These are phyloP conservation scores for Sclerospora graminicola DNA, from an alignment of 352 stramenopile genomes.

Conservation along the genomic window DNA sequence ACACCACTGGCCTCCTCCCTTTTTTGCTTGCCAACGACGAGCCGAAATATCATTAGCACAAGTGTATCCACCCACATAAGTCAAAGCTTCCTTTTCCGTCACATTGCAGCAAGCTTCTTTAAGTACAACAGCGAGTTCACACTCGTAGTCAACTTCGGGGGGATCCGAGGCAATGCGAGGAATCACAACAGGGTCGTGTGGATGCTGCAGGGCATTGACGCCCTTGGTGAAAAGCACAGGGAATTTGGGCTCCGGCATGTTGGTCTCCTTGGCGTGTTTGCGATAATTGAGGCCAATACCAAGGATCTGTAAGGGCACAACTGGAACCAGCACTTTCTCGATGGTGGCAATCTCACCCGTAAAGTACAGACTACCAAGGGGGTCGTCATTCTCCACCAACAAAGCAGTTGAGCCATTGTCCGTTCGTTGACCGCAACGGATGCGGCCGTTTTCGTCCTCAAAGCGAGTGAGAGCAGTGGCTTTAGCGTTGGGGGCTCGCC, in stretches of 20 bases:
- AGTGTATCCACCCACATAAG: slow-evolving; percentile 84
- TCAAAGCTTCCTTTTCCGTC: slow-evolving; percentile 67
- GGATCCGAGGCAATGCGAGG: slow-evolving; percentile 55
- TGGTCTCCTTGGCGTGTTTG: slow-evolving; percentile 82
- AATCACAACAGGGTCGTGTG: slow-evolving; percentile 69
- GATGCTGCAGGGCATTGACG: slow-evolving; percentile 67
- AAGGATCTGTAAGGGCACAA: slow-evolving; percentile 76
- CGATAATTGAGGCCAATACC: slow-evolving; percentile 88
- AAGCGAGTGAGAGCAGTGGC: slow-evolving; percentile 64
- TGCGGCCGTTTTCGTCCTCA: slow-evolving; percentile 38
- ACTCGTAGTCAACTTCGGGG: slow-evolving; percentile 86
- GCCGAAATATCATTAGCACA: slow-evolving; percentile 85
- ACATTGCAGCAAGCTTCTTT: slow-evolving; percentile 78
- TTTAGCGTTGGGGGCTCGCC: slow-evolving; percentile 5
- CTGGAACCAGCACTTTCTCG: slow-evolving; percentile 63
- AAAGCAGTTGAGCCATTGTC: slow-evolving; percentile 26
- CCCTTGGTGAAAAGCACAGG: slow-evolving; percentile 87
- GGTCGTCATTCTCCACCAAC: slow-evolving; percentile 58
- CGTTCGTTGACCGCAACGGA: slow-evolving; percentile 49
- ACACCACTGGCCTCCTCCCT: slow-evolving; percentile 82
- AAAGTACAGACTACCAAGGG: slow-evolving; percentile 47
- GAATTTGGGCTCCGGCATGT: slow-evolving; percentile 68
- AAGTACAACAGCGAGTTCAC: slow-evolving; percentile 84
- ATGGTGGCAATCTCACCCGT: slow-evolving; percentile 54
- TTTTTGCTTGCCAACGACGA: slow-evolving; percentile 81